phyloP scores from a whole-genome alignment of 1,284 basidiomycete species.

The Irpex sp. region DNA sequence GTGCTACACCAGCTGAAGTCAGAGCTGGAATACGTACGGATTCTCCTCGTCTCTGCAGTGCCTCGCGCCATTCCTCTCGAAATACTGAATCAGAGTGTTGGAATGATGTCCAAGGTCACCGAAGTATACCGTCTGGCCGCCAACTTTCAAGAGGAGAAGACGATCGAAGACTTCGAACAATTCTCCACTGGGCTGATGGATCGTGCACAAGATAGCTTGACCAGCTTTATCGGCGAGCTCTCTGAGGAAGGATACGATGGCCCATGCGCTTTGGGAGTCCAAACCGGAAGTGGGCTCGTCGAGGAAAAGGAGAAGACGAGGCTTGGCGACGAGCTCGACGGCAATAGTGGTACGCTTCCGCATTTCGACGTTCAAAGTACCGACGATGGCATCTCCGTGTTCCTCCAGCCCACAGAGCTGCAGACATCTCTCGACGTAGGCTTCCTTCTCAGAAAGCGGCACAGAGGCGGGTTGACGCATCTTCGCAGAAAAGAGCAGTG shows the following conservation, averaged over 20 bases:
- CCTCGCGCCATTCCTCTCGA: conserved; percentile 57
- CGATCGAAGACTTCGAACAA: conserved; percentile 72
- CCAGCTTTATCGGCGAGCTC: conserved; percentile 76
- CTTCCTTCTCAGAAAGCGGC: conserved; percentile 70
- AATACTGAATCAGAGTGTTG: conserved; percentile 60
- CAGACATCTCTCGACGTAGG: conserved; percentile 78
- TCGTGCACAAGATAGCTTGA: conserved; percentile 72
- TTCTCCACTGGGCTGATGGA: conserved; percentile 71
- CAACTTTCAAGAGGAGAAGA: conserved; percentile 53
- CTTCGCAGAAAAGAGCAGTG: conserved; percentile 78
- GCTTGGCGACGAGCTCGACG: conserved; percentile 79
- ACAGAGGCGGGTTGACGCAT: conserved; percentile 75
- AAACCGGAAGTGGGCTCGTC: conserved; percentile 85
- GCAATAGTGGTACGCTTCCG: conserved; percentile 81
- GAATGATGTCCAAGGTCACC: conserved; percentile 67
- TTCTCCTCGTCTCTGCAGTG: conserved; percentile 38
- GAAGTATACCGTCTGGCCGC: conserved; percentile 78
- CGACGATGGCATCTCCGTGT: conserved; percentile 74
- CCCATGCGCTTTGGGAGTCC: conserved; percentile 88
- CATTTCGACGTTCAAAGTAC: conserved; percentile 72
- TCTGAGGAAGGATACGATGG: conserved; percentile 75
- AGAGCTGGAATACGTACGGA: conserved; percentile 35
- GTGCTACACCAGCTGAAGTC: background rate
- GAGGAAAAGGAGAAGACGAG: conserved; percentile 78
- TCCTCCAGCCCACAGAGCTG: conserved; percentile 74